A percentile compares a stretch with the other conserved stretches of the same genome.
Conservation (phyloP, 2,329 filamentous ascomycete species). For the Basipetospora chlamydospora region DNA sequence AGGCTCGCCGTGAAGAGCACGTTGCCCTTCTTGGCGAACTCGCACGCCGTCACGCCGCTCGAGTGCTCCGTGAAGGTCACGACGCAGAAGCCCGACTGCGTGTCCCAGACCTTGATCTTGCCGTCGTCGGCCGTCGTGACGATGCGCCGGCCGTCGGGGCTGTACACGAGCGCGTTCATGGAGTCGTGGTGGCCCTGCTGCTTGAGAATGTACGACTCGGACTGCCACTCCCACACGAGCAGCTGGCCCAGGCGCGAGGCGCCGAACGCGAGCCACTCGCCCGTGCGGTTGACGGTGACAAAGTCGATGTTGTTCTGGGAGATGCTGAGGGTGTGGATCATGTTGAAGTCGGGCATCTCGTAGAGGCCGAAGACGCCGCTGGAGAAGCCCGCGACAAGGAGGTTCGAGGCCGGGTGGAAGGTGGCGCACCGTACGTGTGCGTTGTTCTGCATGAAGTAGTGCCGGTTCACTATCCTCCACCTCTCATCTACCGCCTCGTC, state of each 20-base stretch:
- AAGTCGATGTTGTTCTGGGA: conserved; percentile 95
- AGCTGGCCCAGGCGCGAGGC: conserved; percentile 90
- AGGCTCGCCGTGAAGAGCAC: conserved; percentile 91
- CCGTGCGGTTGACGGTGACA: conserved; percentile 83
- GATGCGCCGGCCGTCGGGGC: conserved; percentile 82
- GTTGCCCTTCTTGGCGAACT: conserved; percentile 90
- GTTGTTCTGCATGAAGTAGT: conserved; percentile 88
- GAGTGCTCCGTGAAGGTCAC: conserved; percentile 97
- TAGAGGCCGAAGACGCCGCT: conserved; percentile 90
- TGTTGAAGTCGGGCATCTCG: conserved; percentile 89
- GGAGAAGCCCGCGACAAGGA: conserved; percentile 95
- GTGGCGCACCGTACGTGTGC: conserved; percentile 80
- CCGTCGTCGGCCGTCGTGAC: conserved; percentile 92
- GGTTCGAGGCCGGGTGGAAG: conserved; percentile 72
- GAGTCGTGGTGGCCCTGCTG: conserved; percentile 96
- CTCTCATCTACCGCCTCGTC: conserved; percentile 42
- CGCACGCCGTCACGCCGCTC: conserved; percentile 82
- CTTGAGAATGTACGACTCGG: conserved; percentile 95
- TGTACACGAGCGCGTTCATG: conserved; percentile 86
- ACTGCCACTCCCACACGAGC: conserved; percentile 99
- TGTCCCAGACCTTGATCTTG: conserved; percentile 98
- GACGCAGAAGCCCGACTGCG: conserved; percentile 90
- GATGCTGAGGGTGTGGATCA: conserved; percentile 84
- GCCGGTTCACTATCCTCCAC: conserved; percentile 81
- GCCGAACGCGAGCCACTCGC: conserved; percentile 94